Evolutionary conservation across 371 early-diverging fungal genomes (phyloP), one percentile per base, ranked within the genome.

Genomic region (Mucor mucedo): DNA sequence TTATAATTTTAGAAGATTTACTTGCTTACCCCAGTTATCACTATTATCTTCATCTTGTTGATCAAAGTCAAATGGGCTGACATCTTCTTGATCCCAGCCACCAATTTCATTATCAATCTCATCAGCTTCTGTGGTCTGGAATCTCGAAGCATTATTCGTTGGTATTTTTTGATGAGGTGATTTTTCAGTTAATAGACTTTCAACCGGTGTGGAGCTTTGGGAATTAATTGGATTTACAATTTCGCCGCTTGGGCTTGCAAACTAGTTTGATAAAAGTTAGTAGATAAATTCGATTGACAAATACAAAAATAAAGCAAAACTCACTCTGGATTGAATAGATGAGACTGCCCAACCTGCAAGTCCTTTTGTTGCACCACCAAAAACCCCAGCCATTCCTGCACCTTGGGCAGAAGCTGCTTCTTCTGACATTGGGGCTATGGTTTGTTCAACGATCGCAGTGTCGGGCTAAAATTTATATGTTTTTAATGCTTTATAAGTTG

Each of bases 341-440:
- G 78, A 78, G 4, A 81, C 82, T 44, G 82, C 82, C 82, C 82
- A 81, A 7, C 74, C 82, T 7, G 82, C 78, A 45, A 81, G 58
- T 3, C 77, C 77, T 60, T 78, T 81, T 0, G 82, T 81, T 16
- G 82, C 82, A 47, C 75, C 78, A 32, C 78, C 79, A 14, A 81
- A 68, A 10, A 78, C 75, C 30, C 75, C 71, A 11, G 75, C 62
- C 70, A 81, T 71, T 5, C 62, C 54, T 45, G 50, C 55, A 53
- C 65, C 55, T 61, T 63, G 59, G 14, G 28, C 62, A 47, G 59
- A 55, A 21, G 55, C 62, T 58, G 55, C 62, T 58, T 72, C 70
- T 29, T 66, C 62, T n/a, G 68, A 13, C 28, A 39, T 45, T 2
- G 68, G 60, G 5, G 64, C 39, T 33, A 30, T 39, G 40, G 58